Percentiles rank a stretch among this genome's conserved stretches.
These are phyloP conservation scores for Fusarium sp. DNA, from an alignment of 2,329 filamentous ascomycete genomes.

Conservation along the genomic window DNA sequence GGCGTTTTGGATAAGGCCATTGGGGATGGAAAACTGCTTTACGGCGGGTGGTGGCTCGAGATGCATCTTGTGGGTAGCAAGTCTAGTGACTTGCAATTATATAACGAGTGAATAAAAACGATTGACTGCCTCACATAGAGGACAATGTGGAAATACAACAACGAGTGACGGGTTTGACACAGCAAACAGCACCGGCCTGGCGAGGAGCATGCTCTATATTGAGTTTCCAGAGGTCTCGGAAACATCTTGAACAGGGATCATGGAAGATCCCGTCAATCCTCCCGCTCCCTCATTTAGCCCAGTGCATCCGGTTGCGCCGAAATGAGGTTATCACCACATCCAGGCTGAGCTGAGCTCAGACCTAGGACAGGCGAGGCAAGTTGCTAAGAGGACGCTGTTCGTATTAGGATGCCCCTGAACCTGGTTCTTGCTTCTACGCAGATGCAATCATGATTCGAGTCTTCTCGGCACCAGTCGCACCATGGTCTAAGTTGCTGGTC, in stretches of 20 bases:
- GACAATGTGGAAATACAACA: not conserved
- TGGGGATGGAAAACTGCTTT: constrained; percentile 11
- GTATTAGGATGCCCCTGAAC: not conserved
- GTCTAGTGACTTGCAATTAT: not conserved
- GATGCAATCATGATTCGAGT: not conserved
- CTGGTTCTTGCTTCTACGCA: not conserved
- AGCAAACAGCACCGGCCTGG: not conserved
- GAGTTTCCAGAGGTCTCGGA: not conserved
- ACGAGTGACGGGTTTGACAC: not conserved
- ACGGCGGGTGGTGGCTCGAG: not conserved
- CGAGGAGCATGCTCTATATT: not conserved
- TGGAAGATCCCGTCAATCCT: not conserved
- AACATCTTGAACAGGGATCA: not conserved
- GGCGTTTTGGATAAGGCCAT: constrained; percentile 3
- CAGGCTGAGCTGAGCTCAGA: not conserved
- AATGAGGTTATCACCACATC: not conserved
- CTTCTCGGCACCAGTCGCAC: not conserved
- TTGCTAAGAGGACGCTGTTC: not conserved
- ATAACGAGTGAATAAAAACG: not conserved
- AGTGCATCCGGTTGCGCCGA: not conserved
- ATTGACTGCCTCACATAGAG: not conserved
- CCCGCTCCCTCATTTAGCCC: not conserved
- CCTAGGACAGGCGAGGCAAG: not conserved
- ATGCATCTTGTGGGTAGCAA: not conserved
- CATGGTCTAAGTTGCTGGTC: not conserved